Conservation (phyloP, 768 basidiomycete genomes). For the Lentinula lateritia region DNA sequence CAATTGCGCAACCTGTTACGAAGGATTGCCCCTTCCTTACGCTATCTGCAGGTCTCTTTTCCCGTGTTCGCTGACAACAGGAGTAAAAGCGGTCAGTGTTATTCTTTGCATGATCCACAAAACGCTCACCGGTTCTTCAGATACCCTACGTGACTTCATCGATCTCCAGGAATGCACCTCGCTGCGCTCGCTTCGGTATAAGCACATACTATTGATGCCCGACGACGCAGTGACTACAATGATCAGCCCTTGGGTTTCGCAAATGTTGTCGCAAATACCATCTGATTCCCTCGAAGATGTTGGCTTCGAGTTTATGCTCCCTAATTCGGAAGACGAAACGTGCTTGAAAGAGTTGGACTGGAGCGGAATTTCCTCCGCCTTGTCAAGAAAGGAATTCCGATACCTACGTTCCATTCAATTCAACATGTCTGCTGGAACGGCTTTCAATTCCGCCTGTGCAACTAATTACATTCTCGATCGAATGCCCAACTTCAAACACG, state of each 20-base stretch:
- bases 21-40: background rate
- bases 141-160: background rate
- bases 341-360: constrained; percentile 5
- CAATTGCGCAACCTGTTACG: background rate
- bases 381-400: background rate
- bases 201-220: background rate
- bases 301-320: constrained; percentile 3
- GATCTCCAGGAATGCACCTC: constrained; percentile 1
- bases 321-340: background rate
- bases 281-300: background rate
- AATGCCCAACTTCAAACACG: background rate
- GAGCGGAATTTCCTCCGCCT: background rate
- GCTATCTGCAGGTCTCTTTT: constrained; percentile 3
- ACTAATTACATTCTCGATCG: background rate
- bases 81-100: background rate
- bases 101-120: background rate
- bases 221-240: background rate
- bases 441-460: background rate
- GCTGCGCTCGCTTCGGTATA: constrained; percentile 6
- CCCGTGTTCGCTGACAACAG: background rate
- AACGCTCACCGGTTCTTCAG: background rate
- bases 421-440: background rate
- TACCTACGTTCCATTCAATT: background rate
- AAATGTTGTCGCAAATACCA: background rate
- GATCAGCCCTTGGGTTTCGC: constrained; percentile 1